Evolutionary conservation across 208 protist genomes (phyloP).

Genomic region (Trypanosoma mega): DNA sequence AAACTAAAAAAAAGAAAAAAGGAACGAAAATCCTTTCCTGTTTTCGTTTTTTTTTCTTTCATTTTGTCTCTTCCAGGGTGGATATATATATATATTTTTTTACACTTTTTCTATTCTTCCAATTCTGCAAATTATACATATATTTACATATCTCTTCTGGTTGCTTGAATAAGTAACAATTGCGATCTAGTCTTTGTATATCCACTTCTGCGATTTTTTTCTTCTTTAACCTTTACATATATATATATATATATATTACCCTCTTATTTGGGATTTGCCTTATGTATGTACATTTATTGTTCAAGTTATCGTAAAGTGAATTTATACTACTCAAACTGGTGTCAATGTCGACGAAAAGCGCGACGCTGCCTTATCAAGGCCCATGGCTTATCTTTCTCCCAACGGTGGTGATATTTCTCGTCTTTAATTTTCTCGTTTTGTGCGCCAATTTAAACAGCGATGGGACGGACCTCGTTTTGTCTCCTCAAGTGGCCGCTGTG

Average conservation of each 20-base stretch:
- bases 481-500: slow-evolving; percentile 23
- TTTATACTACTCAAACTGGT: no score
- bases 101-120: background rate
- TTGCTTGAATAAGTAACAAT: no score
- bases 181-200: no score
- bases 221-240: slow-evolving; percentile 2
- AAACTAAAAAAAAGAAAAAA: background rate
- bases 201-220: background rate
- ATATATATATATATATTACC: slow-evolving; percentile 26
- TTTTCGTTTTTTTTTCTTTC: no score
- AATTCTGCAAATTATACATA: no score
- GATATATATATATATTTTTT: slow-evolving; percentile 7
- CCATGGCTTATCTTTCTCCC: slow-evolving; percentile 43
- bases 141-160: no score
- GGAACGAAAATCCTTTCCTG: no score
- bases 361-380: slow-evolving; percentile 31
- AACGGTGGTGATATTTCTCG: slow-evolving; percentile 33
- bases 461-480: slow-evolving; percentile 32
- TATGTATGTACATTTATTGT: no score
- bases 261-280: no score
- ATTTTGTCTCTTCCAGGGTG: no score
- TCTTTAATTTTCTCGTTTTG: slow-evolving; percentile 66
- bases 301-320: no score
- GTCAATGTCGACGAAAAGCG: background rate
- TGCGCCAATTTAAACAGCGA: slow-evolving; percentile 28